Conservation (phyloP, 2,329 filamentous ascomycete genomes). For the Botrytis tulipae region DNA sequence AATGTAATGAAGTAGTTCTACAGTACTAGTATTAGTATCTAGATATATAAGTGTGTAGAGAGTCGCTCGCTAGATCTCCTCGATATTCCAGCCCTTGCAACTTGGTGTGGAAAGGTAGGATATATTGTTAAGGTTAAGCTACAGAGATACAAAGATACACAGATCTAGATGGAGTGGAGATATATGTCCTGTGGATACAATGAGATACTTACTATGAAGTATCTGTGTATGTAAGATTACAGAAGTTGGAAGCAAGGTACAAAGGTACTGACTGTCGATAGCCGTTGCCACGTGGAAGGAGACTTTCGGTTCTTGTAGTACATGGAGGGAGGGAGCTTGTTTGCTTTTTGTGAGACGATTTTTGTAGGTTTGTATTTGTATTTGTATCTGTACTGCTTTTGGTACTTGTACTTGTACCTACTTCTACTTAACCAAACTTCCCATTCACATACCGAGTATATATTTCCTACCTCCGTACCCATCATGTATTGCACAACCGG, state of each 20-base stretch:
- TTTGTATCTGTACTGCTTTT: too few relatives aligned
- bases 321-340: neutral
- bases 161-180: neutral
- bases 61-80: neutral
- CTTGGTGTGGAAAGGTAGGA: neutral
- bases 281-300: constrained; percentile 16
- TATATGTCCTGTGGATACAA: neutral
- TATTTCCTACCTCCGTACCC: too few relatives aligned
- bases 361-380: neutral
- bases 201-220: neutral
- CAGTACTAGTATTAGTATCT: neutral
- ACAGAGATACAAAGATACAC: neutral
- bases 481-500: too few relatives aligned
- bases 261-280: neutral
- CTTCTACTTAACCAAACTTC: too few relatives aligned
- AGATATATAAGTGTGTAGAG: neutral
- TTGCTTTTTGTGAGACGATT: neutral
- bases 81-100: neutral
- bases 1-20: neutral
- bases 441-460: too few relatives aligned
- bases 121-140: neutral
- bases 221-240: neutral
- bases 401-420: neutral
- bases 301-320: neutral
- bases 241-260: neutral